Evolutionary conservation across 768 basidiomycete species (phyloP).

Genomic region (Macrocybe gigantea): DNA sequence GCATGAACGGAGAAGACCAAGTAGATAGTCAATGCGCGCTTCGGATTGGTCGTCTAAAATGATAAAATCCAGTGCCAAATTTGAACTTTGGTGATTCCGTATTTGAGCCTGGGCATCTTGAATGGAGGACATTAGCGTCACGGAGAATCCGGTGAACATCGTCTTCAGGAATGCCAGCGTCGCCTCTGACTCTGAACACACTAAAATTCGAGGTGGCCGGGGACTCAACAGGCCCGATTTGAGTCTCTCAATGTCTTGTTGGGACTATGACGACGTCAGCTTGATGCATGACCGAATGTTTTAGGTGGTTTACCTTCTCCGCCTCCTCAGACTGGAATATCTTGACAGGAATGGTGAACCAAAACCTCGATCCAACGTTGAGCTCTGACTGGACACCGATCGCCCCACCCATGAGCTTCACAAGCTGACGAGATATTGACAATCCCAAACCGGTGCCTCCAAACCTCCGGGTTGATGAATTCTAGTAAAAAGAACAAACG

Average conservation of each 20-base stretch:
- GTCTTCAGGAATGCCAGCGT: constrained; percentile 51
- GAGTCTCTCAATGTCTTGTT: constrained; percentile 40
- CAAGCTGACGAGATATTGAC: constrained; percentile 68
- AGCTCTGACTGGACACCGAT: constrained; percentile 67
- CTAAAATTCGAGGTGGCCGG: constrained; percentile 41
- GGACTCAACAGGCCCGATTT: constrained; percentile 41
- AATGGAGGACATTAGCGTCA: constrained; percentile 36
- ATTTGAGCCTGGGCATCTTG: constrained; percentile 42
- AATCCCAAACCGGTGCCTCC: constrained; percentile 76
- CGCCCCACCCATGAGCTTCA: constrained; percentile 70
- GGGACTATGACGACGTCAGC: constrained; percentile 27
- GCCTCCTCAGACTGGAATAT: constrained; percentile 51
- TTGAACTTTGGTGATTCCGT: constrained; percentile 18
- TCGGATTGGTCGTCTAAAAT: constrained; percentile 67
- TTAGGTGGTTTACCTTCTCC: constrained; percentile 34
- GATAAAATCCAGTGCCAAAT: constrained; percentile 51
- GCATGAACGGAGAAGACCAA: constrained; percentile 39
- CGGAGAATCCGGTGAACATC: constrained; percentile 50
- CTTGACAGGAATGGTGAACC: constrained; percentile 69
- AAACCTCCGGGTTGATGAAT: constrained; percentile 69
- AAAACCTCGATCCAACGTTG: constrained; percentile 61
- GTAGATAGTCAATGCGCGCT: constrained; percentile 49
- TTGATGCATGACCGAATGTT: neutral
- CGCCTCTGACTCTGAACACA: constrained; percentile 54
- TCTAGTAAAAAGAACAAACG: constrained; percentile 21